phyloP scores from a whole-genome alignment of 305 asterid species.

The Nicotiana rustica region DNA sequence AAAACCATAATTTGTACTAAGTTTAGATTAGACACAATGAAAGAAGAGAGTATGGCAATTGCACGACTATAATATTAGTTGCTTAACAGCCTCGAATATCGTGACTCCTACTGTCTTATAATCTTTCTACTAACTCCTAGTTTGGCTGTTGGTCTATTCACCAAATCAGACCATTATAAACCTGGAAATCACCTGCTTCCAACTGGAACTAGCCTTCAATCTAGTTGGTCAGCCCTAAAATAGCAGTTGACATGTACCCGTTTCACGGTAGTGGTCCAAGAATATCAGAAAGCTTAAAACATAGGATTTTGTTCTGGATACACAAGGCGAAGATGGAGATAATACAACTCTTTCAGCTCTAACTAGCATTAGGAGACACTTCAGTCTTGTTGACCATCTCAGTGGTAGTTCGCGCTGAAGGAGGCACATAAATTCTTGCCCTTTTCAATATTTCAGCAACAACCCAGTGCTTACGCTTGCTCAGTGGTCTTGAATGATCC shows the following conservation, averaged over 20 bases:
- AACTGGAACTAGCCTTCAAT: neutral
- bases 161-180: neutral
- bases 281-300: neutral
- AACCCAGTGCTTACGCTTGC: slow-evolving; percentile 82
- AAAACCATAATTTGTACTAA: neutral
- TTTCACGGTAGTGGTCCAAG: neutral
- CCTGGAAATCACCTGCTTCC: neutral
- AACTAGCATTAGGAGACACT: slow-evolving; percentile 42
- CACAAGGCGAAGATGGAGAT: neutral
- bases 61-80: slow-evolving; percentile 3
- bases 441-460: slow-evolving; percentile 87
- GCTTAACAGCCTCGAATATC: neutral
- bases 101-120: neutral
- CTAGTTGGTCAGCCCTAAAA: neutral
- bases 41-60: neutral
- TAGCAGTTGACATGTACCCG: neutral
- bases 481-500: slow-evolving; percentile 88
- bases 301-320: neutral
- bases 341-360: slow-evolving; percentile 29
- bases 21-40: neutral
- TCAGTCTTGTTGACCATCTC: slow-evolving; percentile 33
- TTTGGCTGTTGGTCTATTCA: neutral
- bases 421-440: slow-evolving; percentile 68
- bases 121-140: neutral
- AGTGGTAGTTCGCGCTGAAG: slow-evolving; percentile 36